phyloP scores from a whole-genome alignment of 129 eudicot species.

The Apium graveolens region DNA sequence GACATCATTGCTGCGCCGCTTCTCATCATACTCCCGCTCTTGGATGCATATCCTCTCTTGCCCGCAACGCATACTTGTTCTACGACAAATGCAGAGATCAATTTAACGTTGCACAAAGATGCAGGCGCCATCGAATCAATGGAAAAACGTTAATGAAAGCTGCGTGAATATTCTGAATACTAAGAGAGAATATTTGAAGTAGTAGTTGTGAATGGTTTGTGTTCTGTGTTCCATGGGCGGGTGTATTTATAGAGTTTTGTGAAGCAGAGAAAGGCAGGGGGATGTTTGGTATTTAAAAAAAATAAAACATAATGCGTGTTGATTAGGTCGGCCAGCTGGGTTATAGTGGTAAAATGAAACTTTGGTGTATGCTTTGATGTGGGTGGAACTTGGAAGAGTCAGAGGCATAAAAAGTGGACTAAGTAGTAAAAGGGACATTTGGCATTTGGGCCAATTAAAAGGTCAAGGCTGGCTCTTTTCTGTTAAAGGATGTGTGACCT shows the following conservation, averaged over 20 bases:
- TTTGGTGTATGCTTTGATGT: neutral
- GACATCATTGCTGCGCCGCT: conserved; percentile 30
- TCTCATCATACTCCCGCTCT: conserved; percentile 22
- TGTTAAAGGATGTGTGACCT: neutral
- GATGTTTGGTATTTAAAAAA: neutral
- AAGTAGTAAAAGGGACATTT: neutral
- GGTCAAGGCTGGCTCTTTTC: neutral
- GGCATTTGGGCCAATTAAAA: neutral
- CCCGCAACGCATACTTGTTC: neutral
- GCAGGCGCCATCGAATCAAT: neutral
- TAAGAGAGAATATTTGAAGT: neutral
- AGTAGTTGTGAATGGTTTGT: neutral
- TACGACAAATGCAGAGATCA: neutral
- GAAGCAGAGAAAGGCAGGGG: neutral
- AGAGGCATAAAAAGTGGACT: neutral
- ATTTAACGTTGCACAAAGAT: neutral
- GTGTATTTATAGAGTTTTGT: neutral
- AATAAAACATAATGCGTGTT: neutral
- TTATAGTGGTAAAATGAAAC: neutral
- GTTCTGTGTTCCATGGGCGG: neutral
- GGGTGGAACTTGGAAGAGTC: neutral
- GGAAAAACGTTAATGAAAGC: neutral
- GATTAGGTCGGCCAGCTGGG: neutral
- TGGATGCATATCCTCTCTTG: conserved; percentile 45
- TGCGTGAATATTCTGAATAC: neutral